Conservation (phyloP, 805 yeast genomes). For the Citeromyces matritensis region DNA sequence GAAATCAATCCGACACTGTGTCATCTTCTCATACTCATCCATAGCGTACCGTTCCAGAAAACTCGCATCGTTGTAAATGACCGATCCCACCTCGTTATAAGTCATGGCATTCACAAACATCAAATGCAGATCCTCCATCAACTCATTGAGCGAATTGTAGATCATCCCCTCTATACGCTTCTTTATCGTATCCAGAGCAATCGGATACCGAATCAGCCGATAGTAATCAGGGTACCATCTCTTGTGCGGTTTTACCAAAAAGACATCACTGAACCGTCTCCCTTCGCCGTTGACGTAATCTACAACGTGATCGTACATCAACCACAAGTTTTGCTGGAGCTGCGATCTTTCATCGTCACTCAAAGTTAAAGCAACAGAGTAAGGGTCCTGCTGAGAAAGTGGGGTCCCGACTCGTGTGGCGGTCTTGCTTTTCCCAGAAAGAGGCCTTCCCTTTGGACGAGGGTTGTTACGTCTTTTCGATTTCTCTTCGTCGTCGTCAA, state of each 20-base stretch:
- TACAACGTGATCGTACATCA: slow-evolving; percentile 27
- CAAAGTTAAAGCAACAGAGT: slow-evolving; percentile 3
- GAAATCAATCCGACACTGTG: slow-evolving; percentile 31
- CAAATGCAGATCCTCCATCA: slow-evolving; percentile 30
- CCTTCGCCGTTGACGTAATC: slow-evolving; percentile 28
- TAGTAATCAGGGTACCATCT: slow-evolving; percentile 67
- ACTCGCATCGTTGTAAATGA: slow-evolving; percentile 59
- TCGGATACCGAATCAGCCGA: slow-evolving; percentile 49
- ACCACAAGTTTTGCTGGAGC: slow-evolving; percentile 17
- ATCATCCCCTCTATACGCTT: slow-evolving; percentile 36
- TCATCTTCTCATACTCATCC: slow-evolving; percentile 29
- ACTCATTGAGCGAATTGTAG: slow-evolving; percentile 30
- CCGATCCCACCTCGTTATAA: slow-evolving; percentile 55
- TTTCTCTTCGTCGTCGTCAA: no score
- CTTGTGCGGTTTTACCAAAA: slow-evolving; percentile 48
- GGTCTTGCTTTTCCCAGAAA: slow-evolving; percentile 1
- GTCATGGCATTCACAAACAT: slow-evolving; percentile 58
- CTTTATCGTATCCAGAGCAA: slow-evolving; percentile 52
- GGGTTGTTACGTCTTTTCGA: no score
- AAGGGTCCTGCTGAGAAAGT: neutral
- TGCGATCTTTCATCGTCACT: slow-evolving; percentile 16
- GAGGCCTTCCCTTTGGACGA: no score
- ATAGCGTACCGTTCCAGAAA: slow-evolving; percentile 42
- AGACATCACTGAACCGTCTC: slow-evolving; percentile 35
- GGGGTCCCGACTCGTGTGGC: neutral